phyloP scores from a whole-genome alignment of 257 asterid species.

The Craterostigma plantagineum region DNA sequence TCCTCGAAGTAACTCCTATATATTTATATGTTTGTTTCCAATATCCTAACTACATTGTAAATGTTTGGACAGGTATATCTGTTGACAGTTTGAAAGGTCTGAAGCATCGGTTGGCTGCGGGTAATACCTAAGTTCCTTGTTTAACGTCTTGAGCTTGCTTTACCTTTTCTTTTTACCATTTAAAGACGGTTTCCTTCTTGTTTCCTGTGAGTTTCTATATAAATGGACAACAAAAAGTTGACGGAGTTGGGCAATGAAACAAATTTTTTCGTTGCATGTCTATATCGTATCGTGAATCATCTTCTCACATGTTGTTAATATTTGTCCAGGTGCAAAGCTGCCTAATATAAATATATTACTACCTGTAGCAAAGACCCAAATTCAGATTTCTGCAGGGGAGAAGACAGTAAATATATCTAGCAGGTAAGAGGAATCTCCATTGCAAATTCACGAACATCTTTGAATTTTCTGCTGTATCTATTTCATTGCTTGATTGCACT shows the following conservation, averaged over 20 bases:
- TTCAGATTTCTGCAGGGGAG: slow-evolving; percentile 50
- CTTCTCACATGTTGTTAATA: slow-evolving; percentile 6
- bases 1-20: no score
- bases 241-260: no score
- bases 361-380: slow-evolving; percentile 42
- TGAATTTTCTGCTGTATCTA: no score
- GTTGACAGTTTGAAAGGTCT: slow-evolving; percentile 85
- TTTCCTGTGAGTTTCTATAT: no score
- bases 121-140: slow-evolving; percentile 40
- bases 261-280: no score
- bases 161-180: no score
- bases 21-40: no score
- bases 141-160: no score
- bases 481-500: neutral
- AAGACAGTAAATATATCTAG: slow-evolving; percentile 51
- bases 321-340: slow-evolving; percentile 54
- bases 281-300: no score
- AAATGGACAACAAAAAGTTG: no score
- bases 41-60: slow-evolving; percentile 8
- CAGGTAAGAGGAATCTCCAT: slow-evolving; percentile 34
- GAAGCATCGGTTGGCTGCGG: slow-evolving; percentile 95
- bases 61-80: slow-evolving; percentile 57
- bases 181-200: slow-evolving; percentile 4
- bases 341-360: slow-evolving; percentile 61
- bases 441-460: no score